These are phyloP conservation scores for Starmerella apis DNA, from an alignment of 805 yeast species.

Conservation along the genomic window DNA sequence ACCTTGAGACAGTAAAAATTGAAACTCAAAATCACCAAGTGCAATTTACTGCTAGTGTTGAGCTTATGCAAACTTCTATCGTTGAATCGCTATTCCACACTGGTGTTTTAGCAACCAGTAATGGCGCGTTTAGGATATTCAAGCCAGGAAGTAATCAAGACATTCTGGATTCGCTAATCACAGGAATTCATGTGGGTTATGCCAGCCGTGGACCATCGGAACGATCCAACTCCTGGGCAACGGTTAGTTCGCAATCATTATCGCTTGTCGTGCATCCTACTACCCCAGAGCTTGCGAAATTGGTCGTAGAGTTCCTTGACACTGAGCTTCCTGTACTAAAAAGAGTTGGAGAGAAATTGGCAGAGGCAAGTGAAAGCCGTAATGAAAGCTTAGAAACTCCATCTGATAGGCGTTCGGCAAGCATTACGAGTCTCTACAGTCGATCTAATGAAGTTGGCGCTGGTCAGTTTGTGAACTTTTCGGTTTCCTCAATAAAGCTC, in stretches of 20 bases:
- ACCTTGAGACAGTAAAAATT: slow-evolving; percentile 16
- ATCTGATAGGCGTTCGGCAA: neutral
- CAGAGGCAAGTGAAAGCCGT: neutral
- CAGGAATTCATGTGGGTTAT: slow-evolving; percentile 21
- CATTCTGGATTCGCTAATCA: slow-evolving; percentile 22
- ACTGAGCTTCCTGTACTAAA: slow-evolving; percentile 13
- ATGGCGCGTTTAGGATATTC: slow-evolving; percentile 22
- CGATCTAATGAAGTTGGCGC: neutral
- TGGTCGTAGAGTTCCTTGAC: slow-evolving; percentile 14
- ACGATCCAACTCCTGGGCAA: slow-evolving; percentile 18
- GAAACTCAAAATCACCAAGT: slow-evolving; percentile 25
- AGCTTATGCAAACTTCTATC: slow-evolving; percentile 8
- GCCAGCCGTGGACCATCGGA: slow-evolving; percentile 11
- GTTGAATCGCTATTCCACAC: slow-evolving; percentile 18
- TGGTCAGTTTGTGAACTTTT: slow-evolving; percentile 16
- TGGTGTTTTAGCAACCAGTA: slow-evolving; percentile 18
- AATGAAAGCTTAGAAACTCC: neutral
- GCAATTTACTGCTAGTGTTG: slow-evolving; percentile 21
- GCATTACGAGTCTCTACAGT: neutral
- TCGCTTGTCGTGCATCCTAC: slow-evolving; percentile 20
- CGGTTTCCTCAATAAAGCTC: slow-evolving; percentile 11
- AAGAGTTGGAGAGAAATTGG: neutral
- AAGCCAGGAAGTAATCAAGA: slow-evolving; percentile 13
- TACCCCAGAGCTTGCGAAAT: slow-evolving; percentile 7
- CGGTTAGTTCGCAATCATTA: slow-evolving; percentile 15